Base-by-base conservation (phyloP, 768 basidiomycete species). In the Mycena pura region DNA sequence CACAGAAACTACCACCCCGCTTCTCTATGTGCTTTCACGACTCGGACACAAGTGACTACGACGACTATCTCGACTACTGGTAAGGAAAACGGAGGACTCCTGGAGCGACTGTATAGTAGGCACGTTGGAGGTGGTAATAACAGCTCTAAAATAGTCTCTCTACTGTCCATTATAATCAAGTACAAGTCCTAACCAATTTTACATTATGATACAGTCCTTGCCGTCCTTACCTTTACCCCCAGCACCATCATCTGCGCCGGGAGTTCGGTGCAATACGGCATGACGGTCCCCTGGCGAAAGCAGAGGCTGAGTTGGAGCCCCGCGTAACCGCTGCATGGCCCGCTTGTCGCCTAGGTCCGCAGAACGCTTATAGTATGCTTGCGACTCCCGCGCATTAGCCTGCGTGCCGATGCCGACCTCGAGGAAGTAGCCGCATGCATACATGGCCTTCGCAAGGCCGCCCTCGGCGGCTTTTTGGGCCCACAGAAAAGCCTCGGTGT, bases 401-500 rank as follows among this genome's bases (percentile, higher is more conserved):
- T 82, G 70, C 40, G 91, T 92, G 39, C 93, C 93, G 60, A 95
- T 93, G 36, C 96, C 96, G 44, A 96, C 94, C 78, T 99, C 96
- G 64, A 90, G 84, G 74, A 99, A 99, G 79, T 99, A 99, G 2
- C 97, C 97, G 1, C 96, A 90, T 21, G 96, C 97, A 68, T 99
- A 99, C 88, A 97, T 92, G 11, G 97, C 97, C 74, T 99, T 99
- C 5, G 88, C 85, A 14, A 99, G 82, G 1, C 95, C 96, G 11
- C 84, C 86, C 28, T 98, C 96, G 17, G 95, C 96, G 22, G 97
- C 95, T 70, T 89, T 95, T 76, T 92, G 92, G 6, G 97, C 94
- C 97, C 97, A 99, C 3, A 99, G 80, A 76, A 88, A 99, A 11
- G 97, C 97, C 72, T 99, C 97, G 0, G 96, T 99, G 72, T 99